Base-by-base conservation (phyloP, 225 moss, liverwort and hornwort species). In the Takakia lepidozioides region DNA sequence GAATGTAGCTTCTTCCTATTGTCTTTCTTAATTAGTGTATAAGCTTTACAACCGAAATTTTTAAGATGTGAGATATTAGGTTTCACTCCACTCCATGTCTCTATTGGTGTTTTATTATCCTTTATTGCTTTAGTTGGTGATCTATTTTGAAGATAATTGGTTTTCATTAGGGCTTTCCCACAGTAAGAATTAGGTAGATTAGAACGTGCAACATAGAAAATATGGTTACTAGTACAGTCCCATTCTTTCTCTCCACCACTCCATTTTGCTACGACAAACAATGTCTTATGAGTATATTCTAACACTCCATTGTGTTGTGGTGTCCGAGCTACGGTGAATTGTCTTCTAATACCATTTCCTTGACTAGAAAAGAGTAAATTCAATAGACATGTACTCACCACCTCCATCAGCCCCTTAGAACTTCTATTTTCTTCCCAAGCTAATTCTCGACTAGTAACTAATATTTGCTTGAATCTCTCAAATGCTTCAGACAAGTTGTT, bases 81-180 rank as follows among this genome's bases (percentile, higher is more conserved):
- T 26, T 49, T 49, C 48, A 24, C 15, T 2, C 48, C 48, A 1
- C 15, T 49, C 48, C 48, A 49, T 15, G 15, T 15, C 3, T 49
- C 48, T 24, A 22, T 24, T 2, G 24, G 24, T 8, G 48, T 49
- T 3, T 3, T 8, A n/a, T 21, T 22, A 2, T 27, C 24, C 15
- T 32, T 32, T 5, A 57, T 10, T 1, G 18, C 43, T 19, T 46
- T 46, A 1, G 29, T 46, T 1, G 57, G 29, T 11, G 21, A 14
- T 11, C 46, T 1, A 46, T 57, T 57, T 5, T 44, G 16, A 0
- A 57, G 27, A 24, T 46, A 57, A 27, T 44, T 19, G 17, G 32
- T 17, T 1, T 2, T 29, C 29, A 19, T 25, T 2, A 35, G 2
- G 20, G 0, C 46, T 29, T 57, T 41, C 14, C 26, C 55, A 23